Evolutionary conservation across 345 rosid species (phyloP).

Genomic region (Viola odorata): DNA sequence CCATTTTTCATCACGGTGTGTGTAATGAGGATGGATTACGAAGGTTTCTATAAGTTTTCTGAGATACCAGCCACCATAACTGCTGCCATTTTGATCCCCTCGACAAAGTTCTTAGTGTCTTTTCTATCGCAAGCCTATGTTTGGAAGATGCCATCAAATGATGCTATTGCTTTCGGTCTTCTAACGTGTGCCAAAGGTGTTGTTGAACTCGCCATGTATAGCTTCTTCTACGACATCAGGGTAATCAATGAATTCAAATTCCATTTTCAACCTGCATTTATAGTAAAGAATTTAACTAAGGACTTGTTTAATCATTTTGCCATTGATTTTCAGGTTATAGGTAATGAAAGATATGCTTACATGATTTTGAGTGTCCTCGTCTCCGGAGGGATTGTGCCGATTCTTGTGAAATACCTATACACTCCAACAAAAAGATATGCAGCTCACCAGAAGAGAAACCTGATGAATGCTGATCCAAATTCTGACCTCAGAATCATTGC

Average conservation of each 20-base stretch:
- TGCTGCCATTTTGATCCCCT: neutral
- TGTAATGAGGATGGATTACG: constrained; percentile 13
- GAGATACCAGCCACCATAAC: neutral
- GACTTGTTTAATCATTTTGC: no score
- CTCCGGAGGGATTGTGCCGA: constrained; percentile 1
- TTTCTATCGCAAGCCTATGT: no score
- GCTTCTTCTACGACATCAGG: no score
- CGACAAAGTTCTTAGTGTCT: neutral
- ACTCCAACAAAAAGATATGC: constrained; percentile 24
- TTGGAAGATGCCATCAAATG: no score
- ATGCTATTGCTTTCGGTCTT: no score
- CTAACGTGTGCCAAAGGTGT: no score
- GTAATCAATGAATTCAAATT: no score
- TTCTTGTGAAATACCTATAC: constrained; percentile 13
- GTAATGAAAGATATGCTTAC: neutral
- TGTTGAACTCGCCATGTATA: no score
- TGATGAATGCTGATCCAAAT: neutral
- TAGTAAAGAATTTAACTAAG: no score
- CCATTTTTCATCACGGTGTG: constrained; percentile 19
- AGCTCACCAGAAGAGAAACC: constrained; percentile 23
- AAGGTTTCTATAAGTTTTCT: neutral
- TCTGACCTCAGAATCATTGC: constrained; percentile 25
- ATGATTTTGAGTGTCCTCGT: neutral
- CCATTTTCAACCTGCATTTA: no score
- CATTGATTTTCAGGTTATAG: neutral